Percentiles rank a stretch among this genome's conserved stretches.
phyloP scores from a whole-genome alignment of 139 green algal genomes.

The Micromonas pusilla region DNA sequence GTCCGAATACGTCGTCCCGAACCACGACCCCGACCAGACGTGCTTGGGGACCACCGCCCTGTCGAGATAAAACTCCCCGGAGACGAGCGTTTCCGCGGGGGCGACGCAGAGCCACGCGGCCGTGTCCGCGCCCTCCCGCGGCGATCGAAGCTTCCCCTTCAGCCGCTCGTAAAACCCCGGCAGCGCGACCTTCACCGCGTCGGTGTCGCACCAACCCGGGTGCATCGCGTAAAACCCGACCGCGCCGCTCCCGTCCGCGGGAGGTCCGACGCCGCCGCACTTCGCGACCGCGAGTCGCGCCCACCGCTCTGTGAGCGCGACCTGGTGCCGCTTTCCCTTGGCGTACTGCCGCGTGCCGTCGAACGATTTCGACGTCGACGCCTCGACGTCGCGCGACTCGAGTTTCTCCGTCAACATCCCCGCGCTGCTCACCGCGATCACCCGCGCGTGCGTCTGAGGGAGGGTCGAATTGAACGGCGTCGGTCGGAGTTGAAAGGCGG shows the following conservation, averaged over 20 bases:
- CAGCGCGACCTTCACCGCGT: conserved; percentile 20
- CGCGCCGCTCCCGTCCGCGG: neutral
- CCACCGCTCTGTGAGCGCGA: conserved; percentile 40
- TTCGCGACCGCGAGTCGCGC: conserved; percentile 22
- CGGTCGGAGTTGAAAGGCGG: no score
- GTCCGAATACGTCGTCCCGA: conserved; percentile 14
- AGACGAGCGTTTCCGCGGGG: conserved; percentile 17
- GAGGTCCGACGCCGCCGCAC: neutral
- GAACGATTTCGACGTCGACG: conserved; percentile 3
- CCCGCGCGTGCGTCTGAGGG: no score
- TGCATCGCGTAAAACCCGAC: conserved; percentile 39
- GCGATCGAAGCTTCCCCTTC: conserved; percentile 26
- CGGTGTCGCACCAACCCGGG: conserved; percentile 38
- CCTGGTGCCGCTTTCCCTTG: conserved; percentile 35
- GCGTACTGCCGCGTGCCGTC: conserved; percentile 34
- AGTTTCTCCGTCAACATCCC: conserved; percentile 22
- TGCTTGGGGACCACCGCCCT: conserved; percentile 30
- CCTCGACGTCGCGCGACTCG: conserved; percentile 5
- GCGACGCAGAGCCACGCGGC: conserved; percentile 28
- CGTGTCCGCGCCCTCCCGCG: conserved; percentile 36
- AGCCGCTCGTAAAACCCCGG: conserved; percentile 39
- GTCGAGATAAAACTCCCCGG: conserved; percentile 42
- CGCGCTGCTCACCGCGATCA: neutral
- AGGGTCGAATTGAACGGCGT: no score
- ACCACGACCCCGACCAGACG: neutral